A percentile compares a stretch with the other conserved stretches of the same genome.
phyloP scores from a whole-genome alignment of 176 grass and related monocot species.

The Sorghum bicolor region DNA sequence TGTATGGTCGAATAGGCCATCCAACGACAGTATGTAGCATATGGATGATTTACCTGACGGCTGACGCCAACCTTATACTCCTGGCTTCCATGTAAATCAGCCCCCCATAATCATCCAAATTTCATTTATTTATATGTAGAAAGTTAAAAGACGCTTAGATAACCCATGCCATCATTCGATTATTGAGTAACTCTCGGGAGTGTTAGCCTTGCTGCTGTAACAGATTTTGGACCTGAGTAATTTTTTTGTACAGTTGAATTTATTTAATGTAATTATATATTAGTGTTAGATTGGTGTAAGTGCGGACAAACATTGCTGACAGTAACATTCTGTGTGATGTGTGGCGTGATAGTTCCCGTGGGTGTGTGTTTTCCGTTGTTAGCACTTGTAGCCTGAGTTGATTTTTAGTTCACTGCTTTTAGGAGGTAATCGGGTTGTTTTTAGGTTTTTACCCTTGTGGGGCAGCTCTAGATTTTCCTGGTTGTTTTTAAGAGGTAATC shows the following conservation, averaged over 20 bases:
- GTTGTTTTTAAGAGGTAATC: no score
- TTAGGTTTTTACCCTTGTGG: not conserved
- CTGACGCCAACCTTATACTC: not conserved
- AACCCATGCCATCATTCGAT: constrained; percentile 11
- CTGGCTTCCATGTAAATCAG: constrained; percentile 40
- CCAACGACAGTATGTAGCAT: constrained; percentile 48
- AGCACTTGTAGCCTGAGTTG: not conserved
- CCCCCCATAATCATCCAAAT: constrained; percentile 33
- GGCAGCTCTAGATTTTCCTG: no score
- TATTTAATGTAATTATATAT: constrained; percentile 52
- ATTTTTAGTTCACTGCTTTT: not conserved
- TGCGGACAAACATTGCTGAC: not conserved
- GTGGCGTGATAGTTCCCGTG: not conserved
- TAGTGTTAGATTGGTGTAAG: constrained; percentile 36
- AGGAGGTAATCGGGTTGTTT: not conserved
- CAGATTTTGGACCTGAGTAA: constrained; percentile 30
- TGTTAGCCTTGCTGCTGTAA: constrained; percentile 26
- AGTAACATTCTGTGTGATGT: not conserved
- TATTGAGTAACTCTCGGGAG: constrained; percentile 1
- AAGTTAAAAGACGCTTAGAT: constrained; percentile 13
- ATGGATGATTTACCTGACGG: not conserved
- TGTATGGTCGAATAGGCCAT: constrained; percentile 86
- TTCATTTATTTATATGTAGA: constrained; percentile 42
- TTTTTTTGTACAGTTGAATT: constrained; percentile 53
- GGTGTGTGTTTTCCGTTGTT: constrained; percentile 1